Percentiles rank a stretch among this genome's conserved stretches.
phyloP scores from a whole-genome alignment of 2,329 filamentous ascomycete species.

The Diplodia seriata region DNA sequence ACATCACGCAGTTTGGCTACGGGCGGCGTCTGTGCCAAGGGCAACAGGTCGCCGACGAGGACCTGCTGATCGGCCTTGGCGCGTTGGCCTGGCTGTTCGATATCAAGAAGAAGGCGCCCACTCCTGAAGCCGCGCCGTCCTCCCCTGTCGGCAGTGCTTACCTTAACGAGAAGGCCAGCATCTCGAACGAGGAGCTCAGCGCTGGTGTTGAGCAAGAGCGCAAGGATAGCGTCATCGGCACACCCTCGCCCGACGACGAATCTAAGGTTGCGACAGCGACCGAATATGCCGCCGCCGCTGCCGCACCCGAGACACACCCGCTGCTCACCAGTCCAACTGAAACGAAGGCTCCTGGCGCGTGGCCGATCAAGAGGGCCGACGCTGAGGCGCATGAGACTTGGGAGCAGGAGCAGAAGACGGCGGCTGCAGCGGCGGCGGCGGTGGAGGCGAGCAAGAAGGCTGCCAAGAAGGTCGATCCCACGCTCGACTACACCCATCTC shows the following conservation, averaged over 20 bases:
- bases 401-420: conserved; percentile 27
- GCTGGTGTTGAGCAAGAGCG: conserved; percentile 32
- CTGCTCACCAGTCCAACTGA: not conserved
- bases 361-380: conserved; percentile 4
- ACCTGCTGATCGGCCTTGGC: conserved; percentile 52
- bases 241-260: not conserved
- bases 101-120: conserved; percentile 39
- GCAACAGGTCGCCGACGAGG: conserved; percentile 51
- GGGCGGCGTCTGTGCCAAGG: conserved; percentile 58
- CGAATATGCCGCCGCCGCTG: conserved; percentile 10
- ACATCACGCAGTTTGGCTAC: conserved; percentile 62
- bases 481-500: conserved; percentile 53
- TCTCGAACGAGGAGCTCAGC: conserved; percentile 48
- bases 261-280: not conserved
- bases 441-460: conserved; percentile 33
- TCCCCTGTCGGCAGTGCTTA: conserved; percentile 36
- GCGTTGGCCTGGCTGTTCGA: conserved; percentile 56
- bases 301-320: not conserved
- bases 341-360: conserved; percentile 12
- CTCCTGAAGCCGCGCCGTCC: conserved; percentile 15
- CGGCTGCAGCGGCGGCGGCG: not conserved
- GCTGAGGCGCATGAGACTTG: not conserved
- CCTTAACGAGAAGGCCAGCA: conserved; percentile 45
- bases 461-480: conserved; percentile 47
- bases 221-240: conserved; percentile 14